Evolutionary conservation across 163 green algal genomes (phyloP).

Genomic region (Volvox carteri): DNA sequence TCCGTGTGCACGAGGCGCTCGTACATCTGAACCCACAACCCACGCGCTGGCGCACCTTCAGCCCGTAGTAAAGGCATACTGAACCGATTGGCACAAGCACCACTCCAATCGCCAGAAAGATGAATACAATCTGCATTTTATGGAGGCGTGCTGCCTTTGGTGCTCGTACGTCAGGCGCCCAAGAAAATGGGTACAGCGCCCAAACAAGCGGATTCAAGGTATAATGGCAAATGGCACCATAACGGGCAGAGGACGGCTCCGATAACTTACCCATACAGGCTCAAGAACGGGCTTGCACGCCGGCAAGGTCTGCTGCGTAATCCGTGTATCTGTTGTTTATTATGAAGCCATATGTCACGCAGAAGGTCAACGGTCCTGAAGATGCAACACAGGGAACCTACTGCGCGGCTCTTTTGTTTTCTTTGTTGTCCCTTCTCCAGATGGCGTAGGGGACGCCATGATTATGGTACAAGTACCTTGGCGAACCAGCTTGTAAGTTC

Average conservation of each 20-base stretch:
- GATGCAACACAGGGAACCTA: background rate
- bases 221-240: too few relatives aligned
- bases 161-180: too few relatives aligned
- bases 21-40: too few relatives aligned
- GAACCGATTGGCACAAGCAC: slow-evolving; percentile 88
- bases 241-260: too few relatives aligned
- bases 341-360: background rate
- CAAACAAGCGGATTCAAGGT: too few relatives aligned
- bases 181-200: too few relatives aligned
- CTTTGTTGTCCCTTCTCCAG: slow-evolving; percentile 26
- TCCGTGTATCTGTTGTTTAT: slow-evolving; percentile 32
- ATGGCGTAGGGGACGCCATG: background rate
- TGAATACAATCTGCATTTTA: slow-evolving; percentile 74
- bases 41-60: slow-evolving; percentile 50
- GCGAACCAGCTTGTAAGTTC: background rate
- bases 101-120: slow-evolving; percentile 80
- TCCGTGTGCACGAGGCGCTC: too few relatives aligned
- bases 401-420: slow-evolving; percentile 57
- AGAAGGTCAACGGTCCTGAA: background rate
- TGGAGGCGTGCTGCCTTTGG: too few relatives aligned
- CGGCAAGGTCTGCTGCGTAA: slow-evolving; percentile 54
- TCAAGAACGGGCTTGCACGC: slow-evolving; percentile 52
- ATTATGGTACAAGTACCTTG: background rate
- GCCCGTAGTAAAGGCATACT: slow-evolving; percentile 66
- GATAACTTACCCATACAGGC: slow-evolving; percentile 43